These are phyloP conservation scores for Irpex lacteus DNA, from an alignment of 1,284 basidiomycete genomes.

Conservation along the genomic window DNA sequence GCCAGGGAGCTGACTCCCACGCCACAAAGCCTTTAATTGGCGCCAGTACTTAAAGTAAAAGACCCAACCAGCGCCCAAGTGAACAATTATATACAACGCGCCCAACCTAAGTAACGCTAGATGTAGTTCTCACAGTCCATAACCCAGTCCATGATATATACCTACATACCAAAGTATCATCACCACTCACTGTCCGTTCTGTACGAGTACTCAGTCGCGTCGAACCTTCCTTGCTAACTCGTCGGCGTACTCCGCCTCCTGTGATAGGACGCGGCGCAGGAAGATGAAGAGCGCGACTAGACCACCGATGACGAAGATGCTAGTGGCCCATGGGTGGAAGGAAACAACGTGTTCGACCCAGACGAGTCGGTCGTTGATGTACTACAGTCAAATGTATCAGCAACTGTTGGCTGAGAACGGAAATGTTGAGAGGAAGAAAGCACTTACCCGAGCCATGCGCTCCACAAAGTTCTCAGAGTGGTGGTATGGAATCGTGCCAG, in stretches of 20 bases:
- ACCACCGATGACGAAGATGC: slow-evolving; percentile 19
- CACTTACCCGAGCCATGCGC: slow-evolving; percentile 61
- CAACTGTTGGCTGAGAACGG: too few species aligned
- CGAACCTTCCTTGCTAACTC: slow-evolving; percentile 14
- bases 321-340: slow-evolving; percentile 34
- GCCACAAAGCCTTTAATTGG: too few species aligned
- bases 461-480: slow-evolving; percentile 72
- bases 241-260: slow-evolving; percentile 11
- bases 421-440: not conserved
- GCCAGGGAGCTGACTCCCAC: too few species aligned
- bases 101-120: too few species aligned
- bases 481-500: slow-evolving; percentile 54
- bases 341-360: slow-evolving; percentile 42
- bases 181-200: not conserved
- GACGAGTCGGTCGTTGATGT: slow-evolving; percentile 48
- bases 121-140: too few species aligned
- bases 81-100: too few species aligned
- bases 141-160: too few species aligned
- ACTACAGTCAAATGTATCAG: too few species aligned
- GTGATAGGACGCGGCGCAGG: slow-evolving; percentile 15
- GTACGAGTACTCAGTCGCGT: slow-evolving; percentile 10
- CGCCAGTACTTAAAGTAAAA: too few species aligned
- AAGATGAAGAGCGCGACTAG: slow-evolving; percentile 18
- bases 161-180: too few species aligned
- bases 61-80: too few species aligned